Evolutionary conservation across 2,329 filamentous ascomycete genomes (phyloP).

Genomic region (Colletotrichum lindemuthianum): DNA sequence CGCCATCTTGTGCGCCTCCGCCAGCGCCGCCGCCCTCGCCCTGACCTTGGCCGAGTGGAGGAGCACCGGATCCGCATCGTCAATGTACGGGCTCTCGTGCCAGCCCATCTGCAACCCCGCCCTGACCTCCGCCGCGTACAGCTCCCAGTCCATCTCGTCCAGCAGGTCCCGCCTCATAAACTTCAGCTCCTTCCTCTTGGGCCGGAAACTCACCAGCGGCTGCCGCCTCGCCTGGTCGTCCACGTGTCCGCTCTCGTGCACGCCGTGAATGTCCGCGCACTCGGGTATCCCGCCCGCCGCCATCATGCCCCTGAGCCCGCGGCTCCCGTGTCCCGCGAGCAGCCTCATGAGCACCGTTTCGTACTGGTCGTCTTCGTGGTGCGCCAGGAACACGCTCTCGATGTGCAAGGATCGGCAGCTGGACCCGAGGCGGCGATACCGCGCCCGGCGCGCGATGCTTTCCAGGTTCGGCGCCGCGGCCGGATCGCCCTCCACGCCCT

Average conservation of each 20-base stretch:
- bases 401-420: constrained; percentile 65
- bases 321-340: constrained; percentile 70
- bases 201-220: constrained; percentile 53
- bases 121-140: constrained; percentile 38
- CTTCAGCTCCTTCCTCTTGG: constrained; percentile 40
- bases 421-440: constrained; percentile 77
- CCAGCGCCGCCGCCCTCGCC: constrained; percentile 22
- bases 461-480: constrained; percentile 73
- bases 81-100: constrained; percentile 34
- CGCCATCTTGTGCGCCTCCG: constrained; percentile 4
- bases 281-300: constrained; percentile 79
- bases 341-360: constrained; percentile 90
- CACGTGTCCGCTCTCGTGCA: constrained; percentile 71
- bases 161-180: constrained; percentile 36
- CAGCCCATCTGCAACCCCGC: constrained; percentile 30
- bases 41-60: constrained; percentile 24
- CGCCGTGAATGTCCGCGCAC: constrained; percentile 78
- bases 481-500: constrained; percentile 41
- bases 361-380: constrained; percentile 90
- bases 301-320: constrained; percentile 78
- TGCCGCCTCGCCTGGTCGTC: constrained; percentile 53
- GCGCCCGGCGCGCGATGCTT: constrained; percentile 75
- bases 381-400: constrained; percentile 76
- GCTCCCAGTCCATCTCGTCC: constrained; percentile 41
- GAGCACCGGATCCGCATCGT: constrained; percentile 36